A percentile compares a stretch with the other conserved stretches of the same genome.
These are phyloP conservation scores for Fusarium goolgardi DNA, from an alignment of 2,329 filamentous ascomycete genomes.

Conservation along the genomic window DNA sequence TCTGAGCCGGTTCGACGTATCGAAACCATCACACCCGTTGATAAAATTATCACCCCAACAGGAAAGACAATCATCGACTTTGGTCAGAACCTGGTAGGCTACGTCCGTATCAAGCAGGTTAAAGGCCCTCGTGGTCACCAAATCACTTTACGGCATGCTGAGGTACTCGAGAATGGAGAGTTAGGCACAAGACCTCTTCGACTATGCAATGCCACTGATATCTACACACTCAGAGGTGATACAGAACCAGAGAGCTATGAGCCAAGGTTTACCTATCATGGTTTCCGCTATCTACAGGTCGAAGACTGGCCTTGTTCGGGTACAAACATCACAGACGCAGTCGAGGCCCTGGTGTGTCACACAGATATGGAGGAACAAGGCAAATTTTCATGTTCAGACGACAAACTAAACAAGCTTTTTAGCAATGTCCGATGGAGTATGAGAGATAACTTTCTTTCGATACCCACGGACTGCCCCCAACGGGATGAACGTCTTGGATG, in stretches of 20 bases:
- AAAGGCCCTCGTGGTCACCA: slow-evolving; percentile 49
- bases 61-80: slow-evolving; percentile 64
- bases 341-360: slow-evolving; percentile 57
- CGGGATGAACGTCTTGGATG: slow-evolving; percentile 66
- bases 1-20: slow-evolving; percentile 54
- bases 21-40: slow-evolving; percentile 47
- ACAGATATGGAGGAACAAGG: slow-evolving; percentile 65
- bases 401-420: slow-evolving; percentile 64
- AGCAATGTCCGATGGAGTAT: slow-evolving; percentile 67
- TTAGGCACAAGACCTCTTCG: slow-evolving; percentile 57
- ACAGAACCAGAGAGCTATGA: slow-evolving; percentile 50
- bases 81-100: slow-evolving; percentile 68
- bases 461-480: slow-evolving; percentile 69
- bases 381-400: slow-evolving; percentile 63
- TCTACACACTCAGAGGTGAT: slow-evolving; percentile 51
- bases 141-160: slow-evolving; percentile 63
- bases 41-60: slow-evolving; percentile 52
- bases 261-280: slow-evolving; percentile 64
- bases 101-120: slow-evolving; percentile 54
- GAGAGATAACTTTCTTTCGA: slow-evolving; percentile 67
- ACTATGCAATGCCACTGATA: slow-evolving; percentile 61
- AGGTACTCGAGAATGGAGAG: slow-evolving; percentile 64
- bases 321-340: slow-evolving; percentile 20
- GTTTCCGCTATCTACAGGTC: slow-evolving; percentile 64
- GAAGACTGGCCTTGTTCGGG: slow-evolving; percentile 55